Base-by-base conservation (phyloP, 2,329 filamentous ascomycete genomes). In the Fusarium dlaminii region DNA sequence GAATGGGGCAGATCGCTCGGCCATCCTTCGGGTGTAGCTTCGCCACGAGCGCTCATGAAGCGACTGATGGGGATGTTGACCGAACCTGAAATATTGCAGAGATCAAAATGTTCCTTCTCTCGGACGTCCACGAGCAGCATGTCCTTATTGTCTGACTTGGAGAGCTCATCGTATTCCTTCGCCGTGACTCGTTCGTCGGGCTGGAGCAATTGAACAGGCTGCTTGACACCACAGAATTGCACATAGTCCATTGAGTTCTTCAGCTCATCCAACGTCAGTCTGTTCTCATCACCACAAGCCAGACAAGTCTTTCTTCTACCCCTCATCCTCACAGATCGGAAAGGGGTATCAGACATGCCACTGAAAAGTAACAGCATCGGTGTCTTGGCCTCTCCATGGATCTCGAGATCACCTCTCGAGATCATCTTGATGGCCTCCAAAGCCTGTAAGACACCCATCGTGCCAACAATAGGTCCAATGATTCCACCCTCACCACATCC, bases 401-500 rank as follows among this genome's bases (percentile, higher is more conserved):
- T 24, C n/a, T 80, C 78, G 14, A 78, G 66, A 11, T 77, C 77
- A 7, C 78, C 80, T 36, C 84, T 78, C 0, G 90, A 87, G 22
- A 98, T 87, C n/a, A 98, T 82, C 80, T 97, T 96, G 78, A 98
- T 91, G 0, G 94, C 91, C 83, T 98, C 95, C 4, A 97, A 85
- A 0, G 96, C 96, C 84, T 98, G 96, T 63, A 98, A 84, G 0
- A 98, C 91, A 13, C 96, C 96, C 94, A 99, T 98, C 1, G 91
- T 88, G 0, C 96, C 96, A 0, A 99, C 96, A 0, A 98, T 95
- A 0, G 96, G 95, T 0, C 96, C 96, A 3, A 99, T 79, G 14
- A 99, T 95, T 0, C 96, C 96, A 15, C 95, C 96, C 80, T 99
- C 96, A 45, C 95, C 94, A 79, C 96, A 99, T 68, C 92, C 94